phyloP scores from a whole-genome alignment of 106 monocot genomes.

The Dioscorea alata region DNA sequence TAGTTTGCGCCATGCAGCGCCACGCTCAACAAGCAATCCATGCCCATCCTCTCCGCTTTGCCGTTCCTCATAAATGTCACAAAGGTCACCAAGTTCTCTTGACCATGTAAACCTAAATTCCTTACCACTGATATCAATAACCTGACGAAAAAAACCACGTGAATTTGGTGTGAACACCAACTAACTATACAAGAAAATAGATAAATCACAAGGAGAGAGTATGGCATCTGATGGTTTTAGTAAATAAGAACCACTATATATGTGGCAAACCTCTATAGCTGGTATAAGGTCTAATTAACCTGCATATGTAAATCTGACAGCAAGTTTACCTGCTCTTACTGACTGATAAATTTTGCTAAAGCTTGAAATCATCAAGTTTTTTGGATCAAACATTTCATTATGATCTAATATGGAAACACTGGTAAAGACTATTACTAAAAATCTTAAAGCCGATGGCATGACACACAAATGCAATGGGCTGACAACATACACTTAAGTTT shows the following conservation, averaged over 20 bases:
- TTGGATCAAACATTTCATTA: too few species aligned
- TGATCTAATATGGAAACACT: too few species aligned
- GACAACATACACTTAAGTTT: too few species aligned
- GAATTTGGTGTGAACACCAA: not conserved
- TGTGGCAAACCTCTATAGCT: not conserved
- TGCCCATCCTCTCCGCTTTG: conserved; percentile 74
- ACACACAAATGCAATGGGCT: too few species aligned
- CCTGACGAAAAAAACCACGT: conserved; percentile 39
- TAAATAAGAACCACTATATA: not conserved
- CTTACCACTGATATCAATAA: conserved; percentile 87
- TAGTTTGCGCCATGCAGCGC: conserved; percentile 86
- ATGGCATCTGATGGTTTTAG: not conserved
- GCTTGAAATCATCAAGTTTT: too few species aligned
- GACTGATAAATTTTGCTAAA: too few species aligned
- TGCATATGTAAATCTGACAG: too few species aligned
- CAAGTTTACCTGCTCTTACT: too few species aligned
- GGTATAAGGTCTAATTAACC: not conserved
- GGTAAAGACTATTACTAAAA: too few species aligned
- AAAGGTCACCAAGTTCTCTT: conserved; percentile 56
- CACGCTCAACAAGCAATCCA: conserved; percentile 88
- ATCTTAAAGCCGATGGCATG: too few species aligned
- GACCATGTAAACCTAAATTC: conserved; percentile 95
- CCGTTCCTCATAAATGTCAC: conserved; percentile 90
- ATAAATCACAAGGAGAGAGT: too few species aligned
- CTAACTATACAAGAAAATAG: not conserved